phyloP scores from a whole-genome alignment of 129 eudicot genomes.

The Ambrosia trifida region DNA sequence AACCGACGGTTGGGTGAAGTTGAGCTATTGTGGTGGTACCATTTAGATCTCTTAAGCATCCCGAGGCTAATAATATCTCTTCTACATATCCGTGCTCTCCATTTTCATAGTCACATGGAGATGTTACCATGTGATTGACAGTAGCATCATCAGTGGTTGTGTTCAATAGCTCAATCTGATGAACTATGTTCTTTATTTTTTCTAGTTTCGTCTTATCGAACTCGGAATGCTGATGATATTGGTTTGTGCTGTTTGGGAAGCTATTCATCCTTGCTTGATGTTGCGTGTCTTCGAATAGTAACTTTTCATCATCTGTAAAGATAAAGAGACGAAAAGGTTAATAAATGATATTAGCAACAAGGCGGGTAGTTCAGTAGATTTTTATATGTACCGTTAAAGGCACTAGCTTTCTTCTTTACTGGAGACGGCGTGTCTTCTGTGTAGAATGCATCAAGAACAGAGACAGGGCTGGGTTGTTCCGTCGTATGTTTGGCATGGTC shows the following conservation, averaged over 20 bases:
- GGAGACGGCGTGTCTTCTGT: slow-evolving; percentile 86
- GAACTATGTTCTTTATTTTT: slow-evolving; percentile 42
- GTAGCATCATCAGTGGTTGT: slow-evolving; percentile 35
- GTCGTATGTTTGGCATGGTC: slow-evolving; percentile 42
- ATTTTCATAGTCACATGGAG: too few species aligned
- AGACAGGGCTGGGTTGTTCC: slow-evolving; percentile 97
- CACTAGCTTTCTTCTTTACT: slow-evolving; percentile 62
- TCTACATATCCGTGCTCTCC: slow-evolving; percentile 55
- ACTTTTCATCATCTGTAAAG: slow-evolving; percentile 47
- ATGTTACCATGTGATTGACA: too few species aligned
- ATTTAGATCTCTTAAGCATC: slow-evolving; percentile 48
- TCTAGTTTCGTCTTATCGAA: slow-evolving; percentile 39
- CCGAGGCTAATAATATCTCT: slow-evolving; percentile 62
- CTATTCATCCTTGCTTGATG: slow-evolving; percentile 30
- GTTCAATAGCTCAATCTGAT: slow-evolving; percentile 42
- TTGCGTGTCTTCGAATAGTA: slow-evolving; percentile 44
- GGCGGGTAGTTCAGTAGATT: not conserved
- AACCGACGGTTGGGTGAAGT: slow-evolving; percentile 45
- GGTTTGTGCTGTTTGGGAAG: slow-evolving; percentile 32
- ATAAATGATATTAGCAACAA: not conserved
- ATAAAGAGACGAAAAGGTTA: slow-evolving; percentile 13
- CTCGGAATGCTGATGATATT: slow-evolving; percentile 25
- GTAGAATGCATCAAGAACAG: slow-evolving; percentile 84
- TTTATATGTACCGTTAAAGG: slow-evolving; percentile 57
- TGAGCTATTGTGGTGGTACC: slow-evolving; percentile 37